Percentiles rank a stretch among this genome's conserved stretches.
Evolutionary conservation across 1,284 basidiomycete genomes (phyloP).

Genomic region (Pterula multifida): DNA sequence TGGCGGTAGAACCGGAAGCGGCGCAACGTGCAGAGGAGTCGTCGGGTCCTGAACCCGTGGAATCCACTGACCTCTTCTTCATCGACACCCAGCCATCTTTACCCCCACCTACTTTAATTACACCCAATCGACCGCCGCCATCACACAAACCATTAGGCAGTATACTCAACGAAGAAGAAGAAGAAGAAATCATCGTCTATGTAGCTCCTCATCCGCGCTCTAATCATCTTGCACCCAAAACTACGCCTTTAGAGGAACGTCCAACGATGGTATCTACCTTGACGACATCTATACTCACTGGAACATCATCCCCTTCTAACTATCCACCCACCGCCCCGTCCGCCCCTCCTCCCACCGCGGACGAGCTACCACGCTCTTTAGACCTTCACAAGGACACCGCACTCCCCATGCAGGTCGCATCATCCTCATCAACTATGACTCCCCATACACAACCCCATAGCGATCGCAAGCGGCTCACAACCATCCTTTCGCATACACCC

Average conservation of each 20-base stretch:
- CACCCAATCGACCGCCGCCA: neutral
- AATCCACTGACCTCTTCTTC: constrained; percentile 23
- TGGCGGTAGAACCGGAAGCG: neutral
- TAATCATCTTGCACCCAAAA: too few species aligned
- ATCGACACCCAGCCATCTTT: constrained; percentile 27
- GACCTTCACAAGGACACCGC: neutral
- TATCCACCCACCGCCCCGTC: neutral
- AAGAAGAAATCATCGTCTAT: constrained; percentile 49
- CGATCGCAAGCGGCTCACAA: neutral
- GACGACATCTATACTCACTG: constrained; percentile 20
- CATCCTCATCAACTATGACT: constrained; percentile 9
- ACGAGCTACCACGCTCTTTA: constrained; percentile 8
- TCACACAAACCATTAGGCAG: too few species aligned
- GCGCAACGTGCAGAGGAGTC: neutral
- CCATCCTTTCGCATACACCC: constrained; percentile 12
- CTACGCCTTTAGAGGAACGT: constrained; percentile 8
- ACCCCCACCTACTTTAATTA: constrained; percentile 8
- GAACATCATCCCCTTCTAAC: constrained; percentile 7
- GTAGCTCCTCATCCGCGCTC: constrained; percentile 51
- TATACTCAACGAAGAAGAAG: too few species aligned
- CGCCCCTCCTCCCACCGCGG: neutral
- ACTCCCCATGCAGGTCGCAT: constrained; percentile 1
- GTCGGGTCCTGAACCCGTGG: neutral
- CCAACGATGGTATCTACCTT: too few species aligned
- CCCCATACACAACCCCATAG: constrained; percentile 6